phyloP scores from a whole-genome alignment of 305 asterid genomes.

The Solanum hybrid region DNA sequence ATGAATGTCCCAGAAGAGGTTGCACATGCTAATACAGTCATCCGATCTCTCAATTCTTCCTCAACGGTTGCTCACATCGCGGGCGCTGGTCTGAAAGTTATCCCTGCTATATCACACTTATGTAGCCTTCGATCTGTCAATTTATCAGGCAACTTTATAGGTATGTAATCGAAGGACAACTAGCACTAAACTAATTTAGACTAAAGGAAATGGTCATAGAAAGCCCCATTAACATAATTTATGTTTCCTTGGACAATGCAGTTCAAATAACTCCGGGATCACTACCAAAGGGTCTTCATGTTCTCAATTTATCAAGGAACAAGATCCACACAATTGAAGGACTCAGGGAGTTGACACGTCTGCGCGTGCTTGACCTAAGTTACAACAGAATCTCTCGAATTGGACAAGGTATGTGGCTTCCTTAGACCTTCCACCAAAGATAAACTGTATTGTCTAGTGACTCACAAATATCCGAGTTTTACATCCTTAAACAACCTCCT shows the following conservation, averaged over 20 bases:
- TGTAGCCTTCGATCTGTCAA: slow-evolving; percentile 63
- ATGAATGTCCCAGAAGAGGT: slow-evolving; percentile 39
- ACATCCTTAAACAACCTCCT: neutral
- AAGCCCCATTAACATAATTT: neutral
- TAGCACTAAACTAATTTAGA: neutral
- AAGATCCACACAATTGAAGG: slow-evolving; percentile 68
- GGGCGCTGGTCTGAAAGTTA: slow-evolving; percentile 45
- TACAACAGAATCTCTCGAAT: slow-evolving; percentile 68
- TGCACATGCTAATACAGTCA: slow-evolving; percentile 45
- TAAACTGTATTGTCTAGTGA: neutral
- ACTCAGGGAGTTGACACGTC: slow-evolving; percentile 60
- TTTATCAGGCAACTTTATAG: slow-evolving; percentile 65
- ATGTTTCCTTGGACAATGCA: slow-evolving; percentile 21
- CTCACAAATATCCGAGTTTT: neutral
- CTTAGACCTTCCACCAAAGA: neutral
- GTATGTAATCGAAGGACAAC: slow-evolving; percentile 19
- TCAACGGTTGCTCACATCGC: slow-evolving; percentile 73
- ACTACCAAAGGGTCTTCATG: slow-evolving; percentile 78
- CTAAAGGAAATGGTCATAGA: neutral
- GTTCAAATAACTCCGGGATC: slow-evolving; percentile 67
- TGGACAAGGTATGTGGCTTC: slow-evolving; percentile 54
- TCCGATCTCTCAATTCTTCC: slow-evolving; percentile 55
- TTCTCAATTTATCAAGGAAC: slow-evolving; percentile 70
- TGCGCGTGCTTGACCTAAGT: slow-evolving; percentile 76
- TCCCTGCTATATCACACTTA: slow-evolving; percentile 51